phyloP scores from a whole-genome alignment of 2,329 filamentous ascomycete genomes.

The Sarocladiaceae sp. region DNA sequence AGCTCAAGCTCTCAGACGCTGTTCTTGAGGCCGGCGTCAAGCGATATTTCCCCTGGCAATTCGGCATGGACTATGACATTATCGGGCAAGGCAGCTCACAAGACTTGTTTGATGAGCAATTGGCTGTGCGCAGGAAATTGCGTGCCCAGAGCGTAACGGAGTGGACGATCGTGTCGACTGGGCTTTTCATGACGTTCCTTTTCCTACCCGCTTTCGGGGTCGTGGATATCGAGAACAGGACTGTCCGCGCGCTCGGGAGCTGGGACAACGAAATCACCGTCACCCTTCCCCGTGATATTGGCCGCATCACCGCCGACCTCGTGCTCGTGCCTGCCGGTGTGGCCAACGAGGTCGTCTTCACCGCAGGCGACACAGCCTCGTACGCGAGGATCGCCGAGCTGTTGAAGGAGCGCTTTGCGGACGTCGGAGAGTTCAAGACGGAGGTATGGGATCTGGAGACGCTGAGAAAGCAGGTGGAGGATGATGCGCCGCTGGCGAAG shows the following conservation, averaged over 20 bases:
- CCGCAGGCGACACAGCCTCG: constrained; percentile 56
- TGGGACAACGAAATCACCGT: constrained; percentile 59
- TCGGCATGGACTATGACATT: constrained; percentile 64
- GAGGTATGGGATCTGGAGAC: constrained; percentile 42
- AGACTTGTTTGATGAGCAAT: constrained; percentile 62
- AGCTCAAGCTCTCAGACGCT: constrained; percentile 51
- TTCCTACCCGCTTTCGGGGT: constrained; percentile 59
- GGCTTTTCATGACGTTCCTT: constrained; percentile 64
- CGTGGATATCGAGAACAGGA: constrained; percentile 39
- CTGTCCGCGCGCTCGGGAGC: constrained; percentile 48
- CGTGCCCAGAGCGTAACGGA: constrained; percentile 37
- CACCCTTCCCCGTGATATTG: constrained; percentile 60
- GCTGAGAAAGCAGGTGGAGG: constrained; percentile 37
- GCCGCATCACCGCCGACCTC: constrained; percentile 49
- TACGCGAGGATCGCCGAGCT: constrained; percentile 49
- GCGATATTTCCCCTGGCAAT: constrained; percentile 66
- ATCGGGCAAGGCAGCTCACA: constrained; percentile 54
- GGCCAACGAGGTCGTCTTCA: constrained; percentile 43
- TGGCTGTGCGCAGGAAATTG: constrained; percentile 49
- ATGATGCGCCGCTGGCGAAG: constrained; percentile 43
- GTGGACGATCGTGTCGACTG: constrained; percentile 63
- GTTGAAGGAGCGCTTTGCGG: constrained; percentile 36
- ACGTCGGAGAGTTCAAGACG: constrained; percentile 30
- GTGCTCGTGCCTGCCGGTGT: constrained; percentile 34
- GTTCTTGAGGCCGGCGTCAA: constrained; percentile 42